Percentiles rank a stretch among this genome's conserved stretches.
These are phyloP conservation scores for Deinandra increscens DNA, from an alignment of 129 eudicot genomes.

Conservation along the genomic window DNA sequence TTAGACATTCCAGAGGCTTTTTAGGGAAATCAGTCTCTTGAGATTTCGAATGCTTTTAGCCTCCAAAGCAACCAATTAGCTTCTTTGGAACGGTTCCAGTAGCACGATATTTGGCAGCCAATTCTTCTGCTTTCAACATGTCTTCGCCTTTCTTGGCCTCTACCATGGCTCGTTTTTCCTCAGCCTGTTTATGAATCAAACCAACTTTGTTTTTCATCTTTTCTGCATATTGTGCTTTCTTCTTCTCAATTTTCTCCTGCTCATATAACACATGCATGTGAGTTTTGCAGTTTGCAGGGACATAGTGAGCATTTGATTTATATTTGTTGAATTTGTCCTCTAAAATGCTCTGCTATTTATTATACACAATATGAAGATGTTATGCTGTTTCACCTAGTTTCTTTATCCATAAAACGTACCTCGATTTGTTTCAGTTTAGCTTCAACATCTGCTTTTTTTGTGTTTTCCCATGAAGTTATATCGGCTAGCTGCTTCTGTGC, in stretches of 20 bases:
- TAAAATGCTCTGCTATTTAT: background rate
- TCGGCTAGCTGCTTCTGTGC: constrained; percentile 70
- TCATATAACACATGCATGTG: constrained; percentile 13
- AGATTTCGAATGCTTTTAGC: constrained; percentile 29
- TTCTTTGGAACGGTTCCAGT: constrained; percentile 67
- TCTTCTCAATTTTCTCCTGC: constrained; percentile 75
- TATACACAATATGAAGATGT: background rate
- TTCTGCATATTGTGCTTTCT: constrained; percentile 79
- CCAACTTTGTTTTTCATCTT: constrained; percentile 69
- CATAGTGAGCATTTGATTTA: background rate
- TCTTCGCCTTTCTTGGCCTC: constrained; percentile 65
- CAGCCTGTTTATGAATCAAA: constrained; percentile 70
- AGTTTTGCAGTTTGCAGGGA: background rate
- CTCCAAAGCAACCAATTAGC: constrained; percentile 60
- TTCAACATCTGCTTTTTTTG: constrained; percentile 67
- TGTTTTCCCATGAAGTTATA: constrained; percentile 81
- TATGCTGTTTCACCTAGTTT: background rate
- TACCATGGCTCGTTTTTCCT: constrained; percentile 80
- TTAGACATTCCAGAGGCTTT: background rate
- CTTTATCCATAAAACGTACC: constrained; percentile 36
- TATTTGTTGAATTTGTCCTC: background rate
- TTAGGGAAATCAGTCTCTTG: background rate
- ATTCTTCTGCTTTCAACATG: constrained; percentile 65
- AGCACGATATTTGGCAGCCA: constrained; percentile 79
- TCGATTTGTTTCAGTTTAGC: constrained; percentile 65